These are phyloP conservation scores for Globisporangium yorkense DNA, from an alignment of 352 stramenopile species.

Conservation along the genomic window DNA sequence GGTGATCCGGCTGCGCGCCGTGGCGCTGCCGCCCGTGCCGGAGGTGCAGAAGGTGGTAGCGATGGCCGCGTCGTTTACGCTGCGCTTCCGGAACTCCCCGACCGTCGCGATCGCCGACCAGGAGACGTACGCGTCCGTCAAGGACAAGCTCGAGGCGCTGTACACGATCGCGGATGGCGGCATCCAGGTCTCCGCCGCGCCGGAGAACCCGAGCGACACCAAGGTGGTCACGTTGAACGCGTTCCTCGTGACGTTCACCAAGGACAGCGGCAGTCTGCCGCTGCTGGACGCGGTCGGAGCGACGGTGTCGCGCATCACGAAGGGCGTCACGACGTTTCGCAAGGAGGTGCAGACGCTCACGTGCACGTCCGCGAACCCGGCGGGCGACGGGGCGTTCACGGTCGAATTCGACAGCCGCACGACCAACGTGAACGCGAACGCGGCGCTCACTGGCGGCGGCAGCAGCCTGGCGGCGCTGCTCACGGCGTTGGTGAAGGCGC, in stretches of 20 bases:
- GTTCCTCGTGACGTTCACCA: conserved; percentile 73
- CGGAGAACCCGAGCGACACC: conserved; percentile 20
- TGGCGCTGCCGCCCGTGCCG: conserved; percentile 32
- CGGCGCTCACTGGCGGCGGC: conserved; percentile 27
- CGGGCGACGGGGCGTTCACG: conserved; percentile 38
- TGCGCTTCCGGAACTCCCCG: conserved; percentile 61
- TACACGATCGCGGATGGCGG: conserved; percentile 76
- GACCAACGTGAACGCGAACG: conserved; percentile 32
- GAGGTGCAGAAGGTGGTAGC: conserved; percentile 62
- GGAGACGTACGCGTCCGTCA: conserved; percentile 39
- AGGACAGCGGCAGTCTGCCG: conserved; percentile 42
- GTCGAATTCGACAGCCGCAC: conserved; percentile 43
- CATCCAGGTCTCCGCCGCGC: conserved; percentile 59
- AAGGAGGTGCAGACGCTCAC: conserved; percentile 81
- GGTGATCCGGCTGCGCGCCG: conserved; percentile 47
- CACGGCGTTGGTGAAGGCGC: conserved; percentile 23
- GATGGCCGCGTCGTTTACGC: conserved; percentile 24
- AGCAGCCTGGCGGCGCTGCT: conserved; percentile 27
- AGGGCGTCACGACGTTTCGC: conserved; percentile 35
- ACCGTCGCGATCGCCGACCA: conserved; percentile 23
- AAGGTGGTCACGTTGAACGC: conserved; percentile 22
- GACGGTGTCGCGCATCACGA: conserved; percentile 27
- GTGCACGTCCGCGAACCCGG: conserved; percentile 39
- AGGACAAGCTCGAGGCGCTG: conserved; percentile 64
- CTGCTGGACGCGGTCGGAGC: conserved; percentile 21